Conservation (phyloP, 169 alveolate species). For the Cryptosporidium meleagridis region DNA sequence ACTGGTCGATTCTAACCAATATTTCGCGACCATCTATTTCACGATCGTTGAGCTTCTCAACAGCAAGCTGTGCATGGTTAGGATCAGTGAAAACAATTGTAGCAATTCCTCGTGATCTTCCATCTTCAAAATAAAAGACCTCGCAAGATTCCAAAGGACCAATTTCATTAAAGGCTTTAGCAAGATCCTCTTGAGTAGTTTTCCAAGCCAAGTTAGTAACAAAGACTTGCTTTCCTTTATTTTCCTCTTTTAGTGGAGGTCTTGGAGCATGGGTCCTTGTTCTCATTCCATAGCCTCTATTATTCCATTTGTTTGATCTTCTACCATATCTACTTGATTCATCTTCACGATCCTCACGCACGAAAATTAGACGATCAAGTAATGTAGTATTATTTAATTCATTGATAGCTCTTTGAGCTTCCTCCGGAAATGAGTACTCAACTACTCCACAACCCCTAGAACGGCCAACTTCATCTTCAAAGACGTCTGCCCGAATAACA, state of each 20-base stretch:
- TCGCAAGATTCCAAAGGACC: conserved; percentile 75
- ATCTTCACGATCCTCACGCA: conserved; percentile 86
- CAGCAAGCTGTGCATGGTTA: conserved; percentile 67
- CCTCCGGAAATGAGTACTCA: conserved; percentile 84
- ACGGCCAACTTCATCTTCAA: conserved; percentile 89
- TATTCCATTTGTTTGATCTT: conserved; percentile 55
- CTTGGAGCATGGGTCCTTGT: conserved; percentile 74
- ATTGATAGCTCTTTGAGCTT: conserved; percentile 85
- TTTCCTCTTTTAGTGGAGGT: conserved; percentile 67
- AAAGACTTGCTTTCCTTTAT: conserved; percentile 61
- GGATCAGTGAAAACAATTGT: conserved; percentile 59
- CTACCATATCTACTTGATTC: conserved; percentile 70
- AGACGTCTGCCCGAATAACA: conserved; percentile 89
- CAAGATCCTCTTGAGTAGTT: conserved; percentile 66
- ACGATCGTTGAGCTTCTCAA: conserved; percentile 66
- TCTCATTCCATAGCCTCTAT: conserved; percentile 50
- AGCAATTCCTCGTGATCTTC: conserved; percentile 71
- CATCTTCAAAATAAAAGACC: conserved; percentile 70
- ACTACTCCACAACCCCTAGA: conserved; percentile 90
- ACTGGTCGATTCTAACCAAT: conserved; percentile 65
- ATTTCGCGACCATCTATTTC: conserved; percentile 75
- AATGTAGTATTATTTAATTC: conserved; percentile 82
- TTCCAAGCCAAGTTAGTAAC: conserved; percentile 74
- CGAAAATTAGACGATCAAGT: conserved; percentile 87
- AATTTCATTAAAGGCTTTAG: conserved; percentile 62